Conservation (phyloP, 148 eudicot species). For the Nepenthes gracilis region DNA sequence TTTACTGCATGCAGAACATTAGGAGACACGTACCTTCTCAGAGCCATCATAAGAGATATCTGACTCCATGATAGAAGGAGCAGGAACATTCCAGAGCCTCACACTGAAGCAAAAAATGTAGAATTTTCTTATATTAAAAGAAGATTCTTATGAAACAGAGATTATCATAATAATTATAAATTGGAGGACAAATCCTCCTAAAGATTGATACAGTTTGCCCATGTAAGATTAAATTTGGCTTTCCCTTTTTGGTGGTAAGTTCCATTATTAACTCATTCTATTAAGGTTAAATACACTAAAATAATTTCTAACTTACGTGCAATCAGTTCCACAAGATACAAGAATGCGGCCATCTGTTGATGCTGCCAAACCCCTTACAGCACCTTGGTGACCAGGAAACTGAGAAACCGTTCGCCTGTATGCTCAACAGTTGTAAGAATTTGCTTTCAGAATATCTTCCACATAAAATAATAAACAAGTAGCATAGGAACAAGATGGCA, state of each 20-base stretch:
- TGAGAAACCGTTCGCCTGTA: conserved; percentile 72
- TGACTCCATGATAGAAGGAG: conserved; percentile 33
- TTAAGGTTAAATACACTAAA: background rate
- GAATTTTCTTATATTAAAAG: background rate
- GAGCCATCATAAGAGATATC: conserved; percentile 23
- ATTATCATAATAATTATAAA: too few relatives aligned
- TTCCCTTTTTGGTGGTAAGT: too few relatives aligned
- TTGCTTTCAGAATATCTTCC: background rate
- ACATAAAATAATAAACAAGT: background rate
- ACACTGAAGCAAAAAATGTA: conserved; percentile 39
- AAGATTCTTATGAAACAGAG: background rate
- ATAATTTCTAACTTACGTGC: conserved; percentile 51
- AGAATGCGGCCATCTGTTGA: conserved; percentile 86
- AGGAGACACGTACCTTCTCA: conserved; percentile 30
- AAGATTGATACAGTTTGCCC: too few relatives aligned
- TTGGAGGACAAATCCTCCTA: too few relatives aligned
- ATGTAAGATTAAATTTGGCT: too few relatives aligned
- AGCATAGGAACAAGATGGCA: background rate
- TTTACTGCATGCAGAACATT: background rate
- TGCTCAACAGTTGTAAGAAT: background rate
- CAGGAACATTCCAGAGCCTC: conserved; percentile 79
- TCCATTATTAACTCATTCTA: background rate
- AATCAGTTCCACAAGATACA: conserved; percentile 91
- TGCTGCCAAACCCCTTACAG: conserved; percentile 66
- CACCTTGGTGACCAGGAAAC: conserved; percentile 86